Percentiles rank a stretch among this genome's conserved stretches.
Conservation (phyloP, 202 grass and related monocot species). For the Setaria viridis region DNA sequence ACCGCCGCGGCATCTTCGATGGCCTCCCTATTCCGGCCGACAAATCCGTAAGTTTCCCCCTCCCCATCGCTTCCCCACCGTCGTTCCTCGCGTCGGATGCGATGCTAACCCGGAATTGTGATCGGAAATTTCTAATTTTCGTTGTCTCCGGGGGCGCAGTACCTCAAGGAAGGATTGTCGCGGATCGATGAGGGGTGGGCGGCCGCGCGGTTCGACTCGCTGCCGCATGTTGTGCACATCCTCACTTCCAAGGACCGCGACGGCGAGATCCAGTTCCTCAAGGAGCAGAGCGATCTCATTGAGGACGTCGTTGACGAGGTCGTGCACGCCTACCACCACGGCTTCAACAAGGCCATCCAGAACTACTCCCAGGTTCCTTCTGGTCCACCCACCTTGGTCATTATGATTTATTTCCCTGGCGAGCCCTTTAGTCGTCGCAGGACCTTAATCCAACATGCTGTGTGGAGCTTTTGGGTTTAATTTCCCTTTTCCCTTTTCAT, state of each 20-base stretch:
- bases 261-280: conserved; percentile 96
- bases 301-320: conserved; percentile 96
- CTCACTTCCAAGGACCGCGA: conserved; percentile 90
- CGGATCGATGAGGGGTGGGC: conserved; percentile 94
- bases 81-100: not conserved
- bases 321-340: conserved; percentile 96
- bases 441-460: conserved; percentile 4
- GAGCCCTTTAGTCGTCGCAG: not conserved
- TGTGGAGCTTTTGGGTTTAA: conserved; percentile 33
- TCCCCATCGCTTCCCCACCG: not conserved
- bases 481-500: conserved; percentile 22
- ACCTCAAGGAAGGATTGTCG: conserved; percentile 84
- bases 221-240: conserved; percentile 97
- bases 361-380: conserved; percentile 85
- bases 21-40: conserved; percentile 89
- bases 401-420: conserved; percentile 12
- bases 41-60: conserved; percentile 66
- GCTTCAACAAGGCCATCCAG: conserved; percentile 98
- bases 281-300: conserved; percentile 90
- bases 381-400: not conserved
- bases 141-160: conserved; percentile 48
- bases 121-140: not conserved
- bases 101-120: conserved; percentile 8
- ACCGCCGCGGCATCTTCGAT: conserved; percentile 78
- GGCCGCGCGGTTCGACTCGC: conserved; percentile 86